Evolutionary conservation across 108 stramenopile genomes (phyloP).

Genomic region (Cylindrotheca closterium): DNA sequence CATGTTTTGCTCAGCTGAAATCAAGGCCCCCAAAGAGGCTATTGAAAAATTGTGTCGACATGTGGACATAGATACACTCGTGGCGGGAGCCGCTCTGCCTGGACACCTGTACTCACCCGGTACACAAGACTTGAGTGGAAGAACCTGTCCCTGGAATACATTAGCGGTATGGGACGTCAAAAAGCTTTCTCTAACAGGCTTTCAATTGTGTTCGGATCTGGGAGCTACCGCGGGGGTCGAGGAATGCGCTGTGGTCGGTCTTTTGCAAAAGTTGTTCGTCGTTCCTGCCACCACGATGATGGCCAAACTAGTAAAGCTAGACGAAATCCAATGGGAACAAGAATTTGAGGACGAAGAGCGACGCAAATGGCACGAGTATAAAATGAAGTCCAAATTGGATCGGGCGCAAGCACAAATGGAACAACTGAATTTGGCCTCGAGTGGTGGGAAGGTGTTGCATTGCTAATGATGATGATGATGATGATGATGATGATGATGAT

Average conservation of each 20-base stretch:
- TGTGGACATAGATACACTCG: conserved; percentile 64
- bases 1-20: conserved; percentile 83
- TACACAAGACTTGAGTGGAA: conserved; percentile 37
- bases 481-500: neutral
- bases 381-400: conserved; percentile 85
- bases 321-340: conserved; percentile 63
- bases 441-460: conserved; percentile 26
- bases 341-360: conserved; percentile 56
- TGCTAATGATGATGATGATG: conserved; percentile 11
- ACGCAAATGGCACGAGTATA: conserved; percentile 85
- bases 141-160: conserved; percentile 95
- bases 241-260: conserved; percentile 82
- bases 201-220: conserved; percentile 58
- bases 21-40: conserved; percentile 30
- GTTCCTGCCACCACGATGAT: no score
- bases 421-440: conserved; percentile 36
- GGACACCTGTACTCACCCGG: conserved; percentile 69
- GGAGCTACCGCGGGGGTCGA: conserved; percentile 65
- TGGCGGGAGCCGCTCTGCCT: conserved; percentile 85
- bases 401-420: conserved; percentile 72
- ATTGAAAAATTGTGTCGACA: conserved; percentile 48
- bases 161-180: conserved; percentile 84
- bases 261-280: conserved; percentile 64
- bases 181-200: conserved; percentile 83
- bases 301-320: conserved; percentile 66